phyloP scores from a whole-genome alignment of 139 green algal species.

The Nannochloris sp. region DNA sequence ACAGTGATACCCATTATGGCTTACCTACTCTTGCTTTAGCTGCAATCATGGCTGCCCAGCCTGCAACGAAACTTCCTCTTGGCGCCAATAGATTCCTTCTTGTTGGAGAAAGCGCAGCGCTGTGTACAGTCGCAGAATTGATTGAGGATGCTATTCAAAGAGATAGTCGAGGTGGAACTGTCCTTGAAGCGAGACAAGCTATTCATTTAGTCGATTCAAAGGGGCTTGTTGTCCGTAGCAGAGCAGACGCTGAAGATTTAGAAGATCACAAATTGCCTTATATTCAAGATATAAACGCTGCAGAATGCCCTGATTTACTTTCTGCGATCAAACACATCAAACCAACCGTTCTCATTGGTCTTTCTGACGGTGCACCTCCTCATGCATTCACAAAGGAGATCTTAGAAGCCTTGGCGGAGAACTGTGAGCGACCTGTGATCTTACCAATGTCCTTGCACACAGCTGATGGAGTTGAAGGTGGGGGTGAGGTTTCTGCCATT shows the following conservation, averaged over 20 bases:
- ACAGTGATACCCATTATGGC: constrained; percentile 62
- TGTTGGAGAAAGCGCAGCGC: constrained; percentile 52
- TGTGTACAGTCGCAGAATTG: constrained; percentile 66
- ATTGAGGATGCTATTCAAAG: constrained; percentile 57
- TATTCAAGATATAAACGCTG: constrained; percentile 29
- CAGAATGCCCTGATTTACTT: constrained; percentile 38
- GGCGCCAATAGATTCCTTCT: constrained; percentile 60
- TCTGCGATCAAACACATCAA: constrained; percentile 58
- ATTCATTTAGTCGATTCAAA: constrained; percentile 70
- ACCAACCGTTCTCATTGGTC: constrained; percentile 70
- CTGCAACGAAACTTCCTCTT: constrained; percentile 44
- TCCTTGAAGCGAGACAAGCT: constrained; percentile 64
- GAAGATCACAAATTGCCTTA: constrained; percentile 77
- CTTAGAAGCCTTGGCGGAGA: constrained; percentile 34
- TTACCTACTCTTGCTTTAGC: constrained; percentile 64
- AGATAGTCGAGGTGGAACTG: constrained; percentile 21
- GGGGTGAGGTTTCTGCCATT: constrained; percentile 44
- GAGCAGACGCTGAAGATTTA: constrained; percentile 55
- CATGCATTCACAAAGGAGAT: constrained; percentile 43
- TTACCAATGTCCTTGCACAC: constrained; percentile 57
- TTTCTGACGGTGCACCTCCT: constrained; percentile 19
- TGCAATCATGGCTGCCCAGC: constrained; percentile 58
- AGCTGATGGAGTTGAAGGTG: not conserved
- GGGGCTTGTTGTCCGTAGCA: constrained; percentile 60
- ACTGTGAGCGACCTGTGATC: constrained; percentile 56